These are phyloP conservation scores for Chalciporus piperatus DNA, from an alignment of 768 basidiomycete species.

Conservation along the genomic window DNA sequence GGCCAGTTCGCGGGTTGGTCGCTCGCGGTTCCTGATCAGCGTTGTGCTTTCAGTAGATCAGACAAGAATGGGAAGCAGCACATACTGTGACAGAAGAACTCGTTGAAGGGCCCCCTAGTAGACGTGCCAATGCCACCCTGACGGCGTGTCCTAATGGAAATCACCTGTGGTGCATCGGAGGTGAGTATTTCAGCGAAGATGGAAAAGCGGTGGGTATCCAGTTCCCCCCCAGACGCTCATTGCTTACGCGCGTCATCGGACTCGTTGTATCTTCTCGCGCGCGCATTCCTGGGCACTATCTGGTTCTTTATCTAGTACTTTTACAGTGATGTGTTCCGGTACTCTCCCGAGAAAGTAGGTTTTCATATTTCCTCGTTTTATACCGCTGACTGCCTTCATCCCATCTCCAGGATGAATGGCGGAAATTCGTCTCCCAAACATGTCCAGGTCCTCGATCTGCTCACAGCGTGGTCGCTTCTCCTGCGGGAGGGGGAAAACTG, in stretches of 20 bases:
- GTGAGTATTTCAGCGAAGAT: slow-evolving; percentile 87
- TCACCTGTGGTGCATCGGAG: slow-evolving; percentile 81
- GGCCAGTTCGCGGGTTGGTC: no score
- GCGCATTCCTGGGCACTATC: not conserved
- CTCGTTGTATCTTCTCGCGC: not conserved
- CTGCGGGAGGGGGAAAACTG: slow-evolving; percentile 80
- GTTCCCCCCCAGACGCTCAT: not conserved
- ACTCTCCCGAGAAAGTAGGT: slow-evolving; percentile 74
- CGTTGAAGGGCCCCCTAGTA: slow-evolving; percentile 76
- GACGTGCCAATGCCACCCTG: slow-evolving; percentile 81
- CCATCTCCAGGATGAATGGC: slow-evolving; percentile 74
- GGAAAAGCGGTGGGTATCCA: slow-evolving; percentile 61
- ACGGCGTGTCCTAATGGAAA: slow-evolving; percentile 78
- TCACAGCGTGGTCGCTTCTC: slow-evolving; percentile 73
- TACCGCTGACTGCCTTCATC: not conserved
- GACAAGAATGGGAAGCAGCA: slow-evolving; percentile 78
- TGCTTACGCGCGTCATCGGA: not conserved
- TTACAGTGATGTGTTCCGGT: slow-evolving; percentile 86
- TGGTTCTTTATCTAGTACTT: slow-evolving; percentile 53
- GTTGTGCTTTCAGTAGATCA: slow-evolving; percentile 53
- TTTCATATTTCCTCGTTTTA: not conserved
- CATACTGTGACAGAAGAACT: slow-evolving; percentile 85
- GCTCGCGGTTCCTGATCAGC: not conserved
- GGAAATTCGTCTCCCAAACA: slow-evolving; percentile 76
- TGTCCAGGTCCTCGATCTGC: slow-evolving; percentile 88